A percentile compares a stretch with the other conserved stretches of the same genome.
Conservation (phyloP, 1,284 basidiomycete genomes). For the Butyriboletus appendiculatus region DNA sequence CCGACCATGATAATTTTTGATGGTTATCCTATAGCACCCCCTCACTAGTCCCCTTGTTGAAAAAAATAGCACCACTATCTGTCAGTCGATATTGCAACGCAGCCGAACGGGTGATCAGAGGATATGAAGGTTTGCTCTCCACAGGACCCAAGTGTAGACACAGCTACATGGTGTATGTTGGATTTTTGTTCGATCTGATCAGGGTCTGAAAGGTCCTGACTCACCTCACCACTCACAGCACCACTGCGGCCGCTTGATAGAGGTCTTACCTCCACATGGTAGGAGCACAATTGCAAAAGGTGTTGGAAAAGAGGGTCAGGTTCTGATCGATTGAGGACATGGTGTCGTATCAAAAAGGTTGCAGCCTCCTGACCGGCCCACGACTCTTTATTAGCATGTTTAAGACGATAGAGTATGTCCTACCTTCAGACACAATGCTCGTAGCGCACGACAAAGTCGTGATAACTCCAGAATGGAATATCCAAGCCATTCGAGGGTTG, state of each 20-base stretch:
- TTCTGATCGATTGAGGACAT: conserved; percentile 53
- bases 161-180: conserved; percentile 42
- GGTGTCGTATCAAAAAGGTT: conserved; percentile 62
- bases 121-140: conserved; percentile 35
- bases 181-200: neutral
- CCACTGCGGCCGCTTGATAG: conserved; percentile 72
- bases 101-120: conserved; percentile 47
- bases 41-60: conserved; percentile 67
- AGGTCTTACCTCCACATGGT: conserved; percentile 68
- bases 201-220: conserved; percentile 18
- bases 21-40: conserved; percentile 51
- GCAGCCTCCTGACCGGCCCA: conserved; percentile 42
- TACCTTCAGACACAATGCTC: conserved; percentile 56
- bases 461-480: conserved; percentile 47
- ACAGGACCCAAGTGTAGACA: conserved; percentile 59
- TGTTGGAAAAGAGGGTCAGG: conserved; percentile 58
- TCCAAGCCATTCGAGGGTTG: conserved; percentile 69
- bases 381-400: neutral
- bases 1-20: neutral
- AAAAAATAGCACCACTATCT: conserved; percentile 63
- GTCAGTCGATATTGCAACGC: conserved; percentile 71
- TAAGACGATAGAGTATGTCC: neutral
- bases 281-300: conserved; percentile 58
- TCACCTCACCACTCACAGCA: conserved; percentile 71
- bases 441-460: conserved; percentile 59